Conservation (phyloP, 805 yeast genomes). For the Isabelozyma rhagii region DNA sequence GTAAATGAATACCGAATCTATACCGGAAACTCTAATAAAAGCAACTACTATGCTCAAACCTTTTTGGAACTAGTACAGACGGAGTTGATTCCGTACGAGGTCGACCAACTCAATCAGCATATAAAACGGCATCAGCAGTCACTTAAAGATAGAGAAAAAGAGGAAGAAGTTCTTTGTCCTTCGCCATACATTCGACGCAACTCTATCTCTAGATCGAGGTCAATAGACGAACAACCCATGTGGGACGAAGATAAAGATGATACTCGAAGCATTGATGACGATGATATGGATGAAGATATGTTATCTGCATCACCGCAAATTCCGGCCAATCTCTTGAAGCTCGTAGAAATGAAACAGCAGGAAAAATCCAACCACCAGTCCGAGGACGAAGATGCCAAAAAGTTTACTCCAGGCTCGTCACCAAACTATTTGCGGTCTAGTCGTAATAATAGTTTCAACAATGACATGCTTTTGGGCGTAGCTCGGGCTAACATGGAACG, state of each 20-base stretch:
- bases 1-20: constrained; percentile 81
- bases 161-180: constrained; percentile 6
- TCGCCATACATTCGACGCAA: neutral
- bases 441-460: constrained; percentile 20
- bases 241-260: constrained; percentile 25
- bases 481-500: constrained; percentile 18
- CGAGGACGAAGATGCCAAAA: constrained; percentile 25
- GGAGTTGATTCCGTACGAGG: constrained; percentile 44
- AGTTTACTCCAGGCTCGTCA: constrained; percentile 28
- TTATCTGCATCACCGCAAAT: constrained; percentile 68
- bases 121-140: constrained; percentile 12
- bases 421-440: constrained; percentile 18
- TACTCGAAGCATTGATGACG: constrained; percentile 30
- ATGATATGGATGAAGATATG: constrained; percentile 41
- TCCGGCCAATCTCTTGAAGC: constrained; percentile 54
- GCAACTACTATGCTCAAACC: constrained; percentile 77
- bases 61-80: constrained; percentile 72
- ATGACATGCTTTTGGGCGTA: constrained; percentile 13
- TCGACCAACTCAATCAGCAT: constrained; percentile 25
- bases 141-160: constrained; percentile 2
- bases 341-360: constrained; percentile 49
- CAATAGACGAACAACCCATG: constrained; percentile 12
- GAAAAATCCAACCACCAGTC: constrained; percentile 21
- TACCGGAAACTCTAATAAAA: constrained; percentile 58
- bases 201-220: neutral